Conservation (phyloP, 2,329 filamentous ascomycete genomes). For the Teratosphaeria gauchensis region DNA sequence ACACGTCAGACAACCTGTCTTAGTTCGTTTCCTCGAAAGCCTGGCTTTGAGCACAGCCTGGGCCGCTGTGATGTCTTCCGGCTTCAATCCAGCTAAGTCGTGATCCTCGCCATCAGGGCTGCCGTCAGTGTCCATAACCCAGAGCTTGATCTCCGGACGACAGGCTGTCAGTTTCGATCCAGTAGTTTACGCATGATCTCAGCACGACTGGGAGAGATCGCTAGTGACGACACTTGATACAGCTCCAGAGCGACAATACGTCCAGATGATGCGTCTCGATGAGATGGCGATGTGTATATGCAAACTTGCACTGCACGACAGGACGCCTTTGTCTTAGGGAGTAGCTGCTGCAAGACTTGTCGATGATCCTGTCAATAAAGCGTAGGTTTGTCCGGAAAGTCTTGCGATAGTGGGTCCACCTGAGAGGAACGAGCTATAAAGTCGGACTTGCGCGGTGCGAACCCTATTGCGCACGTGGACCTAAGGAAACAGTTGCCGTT, state of each 20-base stretch:
- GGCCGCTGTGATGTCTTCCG: background rate
- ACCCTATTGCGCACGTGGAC: background rate
- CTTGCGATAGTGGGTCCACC: background rate
- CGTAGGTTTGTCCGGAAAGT: background rate
- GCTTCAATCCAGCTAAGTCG: background rate
- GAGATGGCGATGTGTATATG: background rate
- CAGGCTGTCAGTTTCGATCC: background rate
- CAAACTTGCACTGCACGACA: background rate
- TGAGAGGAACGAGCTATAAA: background rate
- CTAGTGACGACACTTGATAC: background rate
- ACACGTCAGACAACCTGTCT: slow-evolving; percentile 89
- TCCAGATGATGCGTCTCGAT: background rate
- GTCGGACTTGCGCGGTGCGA: background rate
- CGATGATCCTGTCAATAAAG: background rate
- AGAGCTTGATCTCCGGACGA: background rate
- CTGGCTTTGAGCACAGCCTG: slow-evolving; percentile 9
- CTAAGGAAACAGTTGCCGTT: background rate
- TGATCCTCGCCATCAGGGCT: background rate
- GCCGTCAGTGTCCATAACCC: background rate
- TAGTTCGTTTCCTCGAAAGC: slow-evolving; percentile 56
- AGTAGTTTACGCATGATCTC: background rate
- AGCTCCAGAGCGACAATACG: background rate
- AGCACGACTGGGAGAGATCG: background rate
- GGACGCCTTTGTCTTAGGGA: background rate
- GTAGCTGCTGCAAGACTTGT: background rate